These are phyloP conservation scores for Trichoderma simmonsii DNA, from an alignment of 2,329 filamentous ascomycete species.

Conservation along the genomic window DNA sequence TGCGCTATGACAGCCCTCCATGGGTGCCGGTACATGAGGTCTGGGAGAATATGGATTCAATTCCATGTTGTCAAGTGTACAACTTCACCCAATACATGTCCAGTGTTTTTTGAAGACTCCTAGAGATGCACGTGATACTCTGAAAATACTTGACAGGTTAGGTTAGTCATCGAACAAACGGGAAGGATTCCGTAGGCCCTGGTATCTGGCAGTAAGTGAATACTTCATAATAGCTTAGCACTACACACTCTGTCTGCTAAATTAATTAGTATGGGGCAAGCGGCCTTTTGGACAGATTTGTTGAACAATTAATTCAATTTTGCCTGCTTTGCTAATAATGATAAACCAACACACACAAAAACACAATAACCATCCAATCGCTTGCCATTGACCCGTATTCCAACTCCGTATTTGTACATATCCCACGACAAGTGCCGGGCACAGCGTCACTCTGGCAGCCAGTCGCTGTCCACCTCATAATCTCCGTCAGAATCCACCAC, in stretches of 20 bases:
- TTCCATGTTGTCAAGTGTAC: too few species aligned
- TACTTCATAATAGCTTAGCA: too few species aligned
- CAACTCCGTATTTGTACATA: background rate
- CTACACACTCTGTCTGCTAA: background rate
- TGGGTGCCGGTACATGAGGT: too few species aligned
- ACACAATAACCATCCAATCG: background rate
- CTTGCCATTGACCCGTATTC: background rate
- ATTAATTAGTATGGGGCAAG: background rate
- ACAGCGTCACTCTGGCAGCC: background rate
- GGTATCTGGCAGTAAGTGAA: too few species aligned
- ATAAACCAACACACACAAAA: background rate
- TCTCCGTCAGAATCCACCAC: slow-evolving; percentile 4
- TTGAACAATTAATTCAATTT: background rate
- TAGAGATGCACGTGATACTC: too few species aligned
- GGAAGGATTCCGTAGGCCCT: background rate
- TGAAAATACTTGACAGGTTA: background rate
- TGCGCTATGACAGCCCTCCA: background rate
- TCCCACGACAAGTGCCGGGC: background rate
- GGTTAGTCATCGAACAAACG: background rate
- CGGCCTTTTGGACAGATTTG: background rate
- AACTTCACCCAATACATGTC: too few species aligned
- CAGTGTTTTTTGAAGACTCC: too few species aligned
- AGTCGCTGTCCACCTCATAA: slow-evolving; percentile 13
- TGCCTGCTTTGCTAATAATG: background rate
- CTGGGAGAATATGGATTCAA: too few species aligned